Percentiles rank a stretch among this genome's conserved stretches.
Evolutionary conservation across 202 grass and related monocot species (phyloP).

Genomic region (Tripidium arundinaceum): DNA sequence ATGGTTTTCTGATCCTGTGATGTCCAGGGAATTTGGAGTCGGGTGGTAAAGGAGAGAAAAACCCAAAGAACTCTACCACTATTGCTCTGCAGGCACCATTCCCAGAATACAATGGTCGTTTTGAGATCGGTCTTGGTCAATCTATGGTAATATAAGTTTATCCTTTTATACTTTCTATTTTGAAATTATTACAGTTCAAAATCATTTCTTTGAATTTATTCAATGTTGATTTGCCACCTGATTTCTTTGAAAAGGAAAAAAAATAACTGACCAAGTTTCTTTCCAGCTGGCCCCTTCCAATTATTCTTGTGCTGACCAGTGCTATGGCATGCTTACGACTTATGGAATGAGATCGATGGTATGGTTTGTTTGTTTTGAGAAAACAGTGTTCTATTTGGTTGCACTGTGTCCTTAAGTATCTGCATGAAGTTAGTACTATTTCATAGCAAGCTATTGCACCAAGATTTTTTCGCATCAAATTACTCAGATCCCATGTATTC

Average conservation of each 20-base stretch:
- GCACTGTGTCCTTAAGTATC: neutral
- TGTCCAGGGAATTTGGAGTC: conserved; percentile 38
- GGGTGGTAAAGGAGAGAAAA: conserved; percentile 44
- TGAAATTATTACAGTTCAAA: neutral
- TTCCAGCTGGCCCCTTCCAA: conserved; percentile 49
- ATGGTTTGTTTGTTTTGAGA: neutral
- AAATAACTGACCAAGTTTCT: neutral
- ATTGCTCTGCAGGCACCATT: conserved; percentile 41
- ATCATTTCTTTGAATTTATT: neutral
- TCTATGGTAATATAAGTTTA: conserved; percentile 47
- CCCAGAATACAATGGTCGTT: conserved; percentile 51
- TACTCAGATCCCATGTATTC: neutral
- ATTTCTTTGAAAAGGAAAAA: too few species aligned
- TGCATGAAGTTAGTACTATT: neutral
- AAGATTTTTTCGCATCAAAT: neutral
- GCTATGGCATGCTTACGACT: conserved; percentile 62
- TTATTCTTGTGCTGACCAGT: conserved; percentile 62
- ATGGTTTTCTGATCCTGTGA: conserved; percentile 4
- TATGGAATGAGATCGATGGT: conserved; percentile 66
- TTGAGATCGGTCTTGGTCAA: conserved; percentile 57
- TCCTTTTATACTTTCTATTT: neutral
- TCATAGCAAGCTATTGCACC: neutral
- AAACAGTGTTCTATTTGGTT: neutral
- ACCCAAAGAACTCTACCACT: conserved; percentile 35
- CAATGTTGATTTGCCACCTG: neutral